Percentiles rank a stretch among this genome's conserved stretches.
phyloP scores from a whole-genome alignment of 2,329 filamentous ascomycete species.

The Paecilomyces sp. region DNA sequence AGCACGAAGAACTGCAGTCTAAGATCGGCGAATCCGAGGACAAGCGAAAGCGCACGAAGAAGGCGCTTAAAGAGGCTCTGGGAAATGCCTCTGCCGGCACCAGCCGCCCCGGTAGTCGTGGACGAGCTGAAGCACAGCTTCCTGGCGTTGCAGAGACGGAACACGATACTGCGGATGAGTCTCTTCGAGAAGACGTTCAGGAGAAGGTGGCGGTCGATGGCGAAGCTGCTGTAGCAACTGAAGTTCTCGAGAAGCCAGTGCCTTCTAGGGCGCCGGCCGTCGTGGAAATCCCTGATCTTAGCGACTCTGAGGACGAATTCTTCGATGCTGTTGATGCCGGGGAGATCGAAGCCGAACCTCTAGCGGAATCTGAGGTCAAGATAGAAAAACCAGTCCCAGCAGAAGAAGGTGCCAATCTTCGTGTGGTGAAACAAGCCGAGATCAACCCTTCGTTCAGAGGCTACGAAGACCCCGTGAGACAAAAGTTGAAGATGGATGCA shows the following conservation, averaged over 20 bases:
- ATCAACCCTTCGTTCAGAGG: constrained; percentile 75
- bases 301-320: constrained; percentile 78
- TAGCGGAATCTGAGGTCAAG: constrained; percentile 45
- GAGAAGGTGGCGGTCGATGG: constrained; percentile 6
- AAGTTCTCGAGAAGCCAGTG: constrained; percentile 20
- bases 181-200: constrained; percentile 6
- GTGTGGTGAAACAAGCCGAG: constrained; percentile 49
- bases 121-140: constrained; percentile 22
- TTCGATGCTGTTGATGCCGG: constrained; percentile 95
- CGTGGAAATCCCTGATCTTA: constrained; percentile 64
- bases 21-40: constrained; percentile 83
- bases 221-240: constrained; percentile 18
- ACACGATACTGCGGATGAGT: constrained; percentile 26
- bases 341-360: constrained; percentile 64
- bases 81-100: constrained; percentile 46
- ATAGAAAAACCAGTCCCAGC: constrained; percentile 42
- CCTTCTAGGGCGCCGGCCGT: constrained; percentile 39
- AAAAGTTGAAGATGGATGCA: constrained; percentile 76
- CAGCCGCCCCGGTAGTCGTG: constrained; percentile 29
- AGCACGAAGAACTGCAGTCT: constrained; percentile 86
- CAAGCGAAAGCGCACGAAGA: constrained; percentile 84
- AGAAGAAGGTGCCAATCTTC: constrained; percentile 31
- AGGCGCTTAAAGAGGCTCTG: constrained; percentile 77
- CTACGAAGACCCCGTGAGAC: constrained; percentile 82
- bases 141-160: constrained; percentile 28